Conservation (phyloP, 192 early-diverging fungal genomes). For the Coemansia sp. region DNA sequence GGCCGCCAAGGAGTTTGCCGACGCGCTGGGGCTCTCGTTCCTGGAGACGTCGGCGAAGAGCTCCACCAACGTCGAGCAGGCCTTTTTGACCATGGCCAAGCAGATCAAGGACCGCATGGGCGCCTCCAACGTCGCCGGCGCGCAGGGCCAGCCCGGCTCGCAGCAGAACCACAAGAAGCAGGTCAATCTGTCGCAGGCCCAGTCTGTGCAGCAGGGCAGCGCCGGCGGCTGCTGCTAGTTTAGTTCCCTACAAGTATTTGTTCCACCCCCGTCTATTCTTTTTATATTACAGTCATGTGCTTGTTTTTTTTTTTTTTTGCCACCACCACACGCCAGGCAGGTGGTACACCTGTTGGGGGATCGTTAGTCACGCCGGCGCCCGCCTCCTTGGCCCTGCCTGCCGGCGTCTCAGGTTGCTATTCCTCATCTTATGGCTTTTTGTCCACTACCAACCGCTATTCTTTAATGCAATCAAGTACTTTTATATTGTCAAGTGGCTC, state of each 20-base stretch:
- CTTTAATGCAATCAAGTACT: no score
- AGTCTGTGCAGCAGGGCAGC: constrained; percentile 40
- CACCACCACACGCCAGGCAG: no score
- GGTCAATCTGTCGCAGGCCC: constrained; percentile 43
- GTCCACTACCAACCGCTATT: no score
- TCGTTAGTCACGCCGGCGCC: no score
- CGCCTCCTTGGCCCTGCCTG: no score
- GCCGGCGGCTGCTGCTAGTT: constrained; percentile 39
- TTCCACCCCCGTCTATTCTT: background rate
- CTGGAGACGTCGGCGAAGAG: constrained; percentile 98
- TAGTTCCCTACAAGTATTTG: background rate
- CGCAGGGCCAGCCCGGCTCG: background rate
- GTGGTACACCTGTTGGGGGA: no score
- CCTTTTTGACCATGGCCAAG: constrained; percentile 99
- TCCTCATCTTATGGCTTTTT: no score
- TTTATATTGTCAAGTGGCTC: no score
- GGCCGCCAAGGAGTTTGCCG: constrained; percentile 82
- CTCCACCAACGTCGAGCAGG: constrained; percentile 96
- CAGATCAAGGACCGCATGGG: constrained; percentile 94
- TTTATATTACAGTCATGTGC: background rate
- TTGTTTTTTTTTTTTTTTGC: constrained; percentile 1
- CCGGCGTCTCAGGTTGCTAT: no score
- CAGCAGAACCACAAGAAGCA: constrained; percentile 48
- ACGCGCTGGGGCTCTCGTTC: constrained; percentile 82
- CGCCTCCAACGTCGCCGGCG: constrained; percentile 31